Base-by-base conservation (phyloP, 768 basidiomycete genomes). In the Pleurotus ostreatus region DNA sequence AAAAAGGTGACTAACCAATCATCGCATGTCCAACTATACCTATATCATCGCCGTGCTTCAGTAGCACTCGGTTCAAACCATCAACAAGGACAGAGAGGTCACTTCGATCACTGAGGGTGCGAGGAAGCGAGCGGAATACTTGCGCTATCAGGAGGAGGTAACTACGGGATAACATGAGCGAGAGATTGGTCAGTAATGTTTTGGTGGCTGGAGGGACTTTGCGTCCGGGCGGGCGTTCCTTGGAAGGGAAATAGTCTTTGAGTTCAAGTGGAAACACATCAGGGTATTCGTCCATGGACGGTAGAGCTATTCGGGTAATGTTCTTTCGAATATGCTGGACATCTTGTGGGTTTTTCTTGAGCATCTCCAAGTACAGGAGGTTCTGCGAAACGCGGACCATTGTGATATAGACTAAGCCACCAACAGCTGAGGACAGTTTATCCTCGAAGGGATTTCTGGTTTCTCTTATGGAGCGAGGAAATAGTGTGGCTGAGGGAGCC, bases 11-110 rank as follows among this genome's bases (percentile, higher is more conserved):
- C 82, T 63, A 61, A 90, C 89, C 86, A 25, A 90, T 84, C 65
- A 91, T 71, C 5, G 83, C 77, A 58, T 89, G 89, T 38, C 79
- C 77, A n/a, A 92, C 82, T 52, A 91, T 82, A n/a, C 84, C 86
- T 45, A 87, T 79, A 62, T 91, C 89, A 61, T 84, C 78, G 3
- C 86, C 85, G 68, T 91, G 88, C 2, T 70, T 71, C 26, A 89
- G 70, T 15, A 92, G 70, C 43, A 88, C 84, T 4, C 80, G 78
- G 66, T 89, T 91, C 16, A 91, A 63, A 2, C 88, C 86, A 65
- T 91, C 88, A 16, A 89, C 69, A 9, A 88, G 74, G 20, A 83
- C 62, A 0, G 81, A 81, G 13, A 92, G 72, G 61, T 92, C 89
- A 46, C 77, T 77, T 11, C 85, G 76, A 59, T 89, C 87, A 60